A percentile compares a stretch with the other conserved stretches of the same genome.
Conservation (phyloP, 23 red algal species). For the Gracilaria domingensis region DNA sequence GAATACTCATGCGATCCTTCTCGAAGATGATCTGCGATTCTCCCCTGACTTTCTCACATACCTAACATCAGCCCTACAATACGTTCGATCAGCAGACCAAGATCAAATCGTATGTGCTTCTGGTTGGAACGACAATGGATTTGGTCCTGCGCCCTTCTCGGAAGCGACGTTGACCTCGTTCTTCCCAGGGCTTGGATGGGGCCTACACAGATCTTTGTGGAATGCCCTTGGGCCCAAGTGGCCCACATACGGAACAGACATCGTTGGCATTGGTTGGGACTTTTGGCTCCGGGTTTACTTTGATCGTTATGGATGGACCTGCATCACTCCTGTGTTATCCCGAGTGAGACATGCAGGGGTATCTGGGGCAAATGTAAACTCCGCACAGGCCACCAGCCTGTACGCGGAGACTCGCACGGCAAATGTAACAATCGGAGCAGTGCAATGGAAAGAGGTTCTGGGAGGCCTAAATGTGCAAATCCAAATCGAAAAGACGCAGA, state of each 20-base stretch:
- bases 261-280: slow-evolving; percentile 62
- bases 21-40: slow-evolving; percentile 70
- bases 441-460: slow-evolving; percentile 31
- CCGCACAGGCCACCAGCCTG: background rate
- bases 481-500: background rate
- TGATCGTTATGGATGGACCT: slow-evolving; percentile 43
- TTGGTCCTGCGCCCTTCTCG: background rate
- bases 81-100: slow-evolving; percentile 35
- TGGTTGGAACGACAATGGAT: slow-evolving; percentile 76
- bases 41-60: slow-evolving; percentile 60
- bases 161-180: slow-evolving; percentile 50
- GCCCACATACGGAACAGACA: slow-evolving; percentile 28
- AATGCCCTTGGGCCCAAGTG: slow-evolving; percentile 32
- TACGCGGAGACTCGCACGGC: slow-evolving; percentile 8
- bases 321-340: slow-evolving; percentile 44
- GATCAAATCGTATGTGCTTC: slow-evolving; percentile 53
- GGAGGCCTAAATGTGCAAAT: background rate
- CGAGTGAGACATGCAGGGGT: slow-evolving; percentile 57
- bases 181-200: slow-evolving; percentile 82
- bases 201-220: slow-evolving; percentile 45
- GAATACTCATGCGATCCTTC: slow-evolving; percentile 44
- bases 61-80: slow-evolving; percentile 6
- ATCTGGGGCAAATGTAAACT: slow-evolving; percentile 30
- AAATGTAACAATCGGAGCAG: slow-evolving; percentile 8
- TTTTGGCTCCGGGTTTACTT: slow-evolving; percentile 41